A percentile compares a stretch with the other conserved stretches of the same genome.
Conservation (phyloP, 176 grass and related monocot genomes). For the Carex littledalei region DNA sequence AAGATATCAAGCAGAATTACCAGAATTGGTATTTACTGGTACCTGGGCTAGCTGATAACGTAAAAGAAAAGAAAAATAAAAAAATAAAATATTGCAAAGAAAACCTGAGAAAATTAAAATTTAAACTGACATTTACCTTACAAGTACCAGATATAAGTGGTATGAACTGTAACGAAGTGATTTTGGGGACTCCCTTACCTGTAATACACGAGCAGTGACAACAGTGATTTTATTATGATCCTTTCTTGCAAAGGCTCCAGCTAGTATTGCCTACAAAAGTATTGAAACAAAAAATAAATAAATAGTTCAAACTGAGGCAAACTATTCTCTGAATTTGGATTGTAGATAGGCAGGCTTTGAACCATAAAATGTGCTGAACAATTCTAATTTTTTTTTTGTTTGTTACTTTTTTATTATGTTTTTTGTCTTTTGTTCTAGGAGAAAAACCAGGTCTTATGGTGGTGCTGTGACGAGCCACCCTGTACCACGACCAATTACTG, state of each 20-base stretch:
- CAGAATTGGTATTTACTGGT: not conserved
- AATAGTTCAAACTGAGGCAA: not conserved
- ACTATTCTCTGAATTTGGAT: not conserved
- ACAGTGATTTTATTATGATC: slow-evolving; percentile 44
- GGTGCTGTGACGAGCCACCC: not conserved
- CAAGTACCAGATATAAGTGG: not conserved
- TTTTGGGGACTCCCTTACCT: slow-evolving; percentile 35
- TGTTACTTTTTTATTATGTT: not conserved
- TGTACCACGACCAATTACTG: not conserved
- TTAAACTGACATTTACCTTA: not conserved
- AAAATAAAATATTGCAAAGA: not conserved
- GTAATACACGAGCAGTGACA: slow-evolving; percentile 65
- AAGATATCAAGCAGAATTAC: not conserved
- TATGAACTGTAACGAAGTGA: not conserved
- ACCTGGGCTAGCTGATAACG: not conserved
- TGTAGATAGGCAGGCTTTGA: not conserved
- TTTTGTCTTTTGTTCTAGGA: not conserved
- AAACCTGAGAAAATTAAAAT: not conserved
- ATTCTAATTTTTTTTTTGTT: not conserved
- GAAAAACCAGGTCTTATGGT: not conserved
- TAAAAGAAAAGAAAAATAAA: not conserved
- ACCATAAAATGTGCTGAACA: not conserved
- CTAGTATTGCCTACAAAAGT: slow-evolving; percentile 68
- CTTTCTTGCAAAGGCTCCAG: slow-evolving; percentile 73
- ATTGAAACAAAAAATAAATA: not conserved